These are phyloP conservation scores for Globisporangium mamillatum DNA, from an alignment of 352 stramenopile genomes.

Conservation along the genomic window DNA sequence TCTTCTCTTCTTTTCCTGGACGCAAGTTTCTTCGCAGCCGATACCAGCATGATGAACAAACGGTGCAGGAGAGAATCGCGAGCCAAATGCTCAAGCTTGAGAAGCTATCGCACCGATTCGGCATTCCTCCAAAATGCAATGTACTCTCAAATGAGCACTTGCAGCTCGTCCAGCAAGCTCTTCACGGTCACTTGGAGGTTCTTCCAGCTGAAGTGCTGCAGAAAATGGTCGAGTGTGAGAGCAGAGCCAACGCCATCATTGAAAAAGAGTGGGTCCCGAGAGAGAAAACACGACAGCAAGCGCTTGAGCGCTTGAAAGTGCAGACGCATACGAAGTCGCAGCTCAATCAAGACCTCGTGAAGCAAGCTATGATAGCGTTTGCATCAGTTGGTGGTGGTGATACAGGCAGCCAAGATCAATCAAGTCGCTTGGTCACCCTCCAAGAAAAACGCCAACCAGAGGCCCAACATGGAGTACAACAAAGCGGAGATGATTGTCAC, in stretches of 20 bases:
- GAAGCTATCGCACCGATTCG: constrained; percentile 39
- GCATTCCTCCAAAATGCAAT: constrained; percentile 34
- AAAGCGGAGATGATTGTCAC: neutral
- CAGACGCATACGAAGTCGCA: constrained; percentile 31
- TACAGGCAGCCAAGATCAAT: neutral
- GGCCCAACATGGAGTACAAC: neutral
- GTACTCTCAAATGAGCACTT: constrained; percentile 47
- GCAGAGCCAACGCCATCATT: constrained; percentile 42
- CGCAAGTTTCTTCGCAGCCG: constrained; percentile 47
- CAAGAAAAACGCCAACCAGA: neutral
- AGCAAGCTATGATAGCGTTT: constrained; percentile 44
- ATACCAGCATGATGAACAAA: constrained; percentile 45
- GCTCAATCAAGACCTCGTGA: constrained; percentile 45
- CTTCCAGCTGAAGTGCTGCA: constrained; percentile 49
- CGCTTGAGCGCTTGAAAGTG: constrained; percentile 39
- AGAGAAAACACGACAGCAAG: constrained; percentile 46
- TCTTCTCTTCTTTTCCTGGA: constrained; percentile 37
- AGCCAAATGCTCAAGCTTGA: constrained; percentile 43
- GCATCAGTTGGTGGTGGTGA: neutral
- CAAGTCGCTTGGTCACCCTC: neutral
- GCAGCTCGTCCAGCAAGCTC: constrained; percentile 45
- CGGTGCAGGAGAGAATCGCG: constrained; percentile 36
- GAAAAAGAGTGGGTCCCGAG: constrained; percentile 53
- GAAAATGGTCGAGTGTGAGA: constrained; percentile 57
- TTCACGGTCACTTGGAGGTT: constrained; percentile 61